phyloP scores from a whole-genome alignment of 768 basidiomycete species.

The Lenzites betulinus region DNA sequence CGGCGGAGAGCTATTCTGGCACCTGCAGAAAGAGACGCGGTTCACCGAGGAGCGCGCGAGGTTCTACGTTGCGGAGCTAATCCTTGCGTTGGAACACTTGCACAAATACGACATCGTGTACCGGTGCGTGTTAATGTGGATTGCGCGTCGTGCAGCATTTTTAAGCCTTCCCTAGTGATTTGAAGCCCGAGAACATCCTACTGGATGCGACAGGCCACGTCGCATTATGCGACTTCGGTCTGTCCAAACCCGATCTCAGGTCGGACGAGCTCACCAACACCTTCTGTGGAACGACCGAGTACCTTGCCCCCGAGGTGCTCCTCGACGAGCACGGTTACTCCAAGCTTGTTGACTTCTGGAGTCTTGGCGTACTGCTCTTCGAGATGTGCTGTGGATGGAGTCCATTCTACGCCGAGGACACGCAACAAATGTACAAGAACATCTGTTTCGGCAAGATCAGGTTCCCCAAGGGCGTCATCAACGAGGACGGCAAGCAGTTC shows the following conservation, averaged over 20 bases:
- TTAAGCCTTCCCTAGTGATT: conserved; percentile 55
- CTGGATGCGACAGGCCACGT: conserved; percentile 98
- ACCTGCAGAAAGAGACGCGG: conserved; percentile 92
- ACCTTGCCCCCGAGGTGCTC: conserved; percentile 98
- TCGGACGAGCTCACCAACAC: conserved; percentile 97
- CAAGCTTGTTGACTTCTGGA: conserved; percentile 99
- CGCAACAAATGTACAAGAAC: conserved; percentile 99
- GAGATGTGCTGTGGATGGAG: conserved; percentile 99
- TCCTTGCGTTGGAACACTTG: conserved; percentile 92
- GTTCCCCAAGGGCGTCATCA: conserved; percentile 95
- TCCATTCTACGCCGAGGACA: conserved; percentile 99
- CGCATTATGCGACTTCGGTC: conserved; percentile 96
- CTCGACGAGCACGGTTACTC: conserved; percentile 98
- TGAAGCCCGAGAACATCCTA: conserved; percentile 98
- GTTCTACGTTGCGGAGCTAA: conserved; percentile 96
- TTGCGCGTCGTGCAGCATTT: neutral
- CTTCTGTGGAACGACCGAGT: conserved; percentile 98
- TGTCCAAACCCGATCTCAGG: conserved; percentile 94
- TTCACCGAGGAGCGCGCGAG: conserved; percentile 92
- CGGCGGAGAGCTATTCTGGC: conserved; percentile 98
- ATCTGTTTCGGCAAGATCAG: conserved; percentile 99
- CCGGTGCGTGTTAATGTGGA: conserved; percentile 53
- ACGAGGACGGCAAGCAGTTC: conserved; percentile 97
- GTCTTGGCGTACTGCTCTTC: conserved; percentile 91
- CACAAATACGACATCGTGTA: conserved; percentile 98